These are phyloP conservation scores for Pythium biforme DNA, from an alignment of 352 stramenopile species.

Conservation along the genomic window DNA sequence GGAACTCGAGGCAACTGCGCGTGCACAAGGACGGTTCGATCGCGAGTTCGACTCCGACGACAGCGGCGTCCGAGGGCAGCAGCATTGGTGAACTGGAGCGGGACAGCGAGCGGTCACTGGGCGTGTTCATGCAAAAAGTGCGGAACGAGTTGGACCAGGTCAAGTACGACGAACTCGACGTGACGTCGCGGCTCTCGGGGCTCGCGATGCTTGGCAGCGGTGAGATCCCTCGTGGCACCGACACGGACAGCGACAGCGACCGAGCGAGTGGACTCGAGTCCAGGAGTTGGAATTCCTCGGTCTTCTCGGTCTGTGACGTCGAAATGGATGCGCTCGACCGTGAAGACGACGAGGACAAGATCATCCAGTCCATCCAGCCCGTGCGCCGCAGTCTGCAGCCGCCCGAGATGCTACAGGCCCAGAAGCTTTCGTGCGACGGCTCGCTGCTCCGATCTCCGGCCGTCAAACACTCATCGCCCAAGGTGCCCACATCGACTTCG, in stretches of 20 bases:
- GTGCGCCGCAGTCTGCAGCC: constrained; percentile 6
- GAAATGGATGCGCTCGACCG: neutral
- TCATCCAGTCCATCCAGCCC: neutral
- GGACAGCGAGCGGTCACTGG: constrained; percentile 1
- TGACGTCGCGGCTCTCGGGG: neutral
- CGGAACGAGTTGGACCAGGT: neutral
- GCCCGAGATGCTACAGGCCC: constrained; percentile 6
- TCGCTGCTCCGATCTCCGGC: neutral
- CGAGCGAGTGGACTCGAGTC: neutral
- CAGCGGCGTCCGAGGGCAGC: neutral
- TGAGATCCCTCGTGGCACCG: neutral
- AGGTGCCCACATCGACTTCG: neutral
- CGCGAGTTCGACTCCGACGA: neutral
- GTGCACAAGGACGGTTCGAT: neutral
- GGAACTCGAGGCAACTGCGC: neutral
- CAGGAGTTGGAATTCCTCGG: neutral
- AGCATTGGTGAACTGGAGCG: neutral
- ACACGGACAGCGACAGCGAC: neutral
- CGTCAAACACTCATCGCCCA: neutral
- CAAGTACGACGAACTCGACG: neutral
- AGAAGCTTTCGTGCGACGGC: neutral
- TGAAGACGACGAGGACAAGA: neutral
- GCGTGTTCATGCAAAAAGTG: neutral
- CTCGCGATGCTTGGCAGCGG: constrained; percentile 1
- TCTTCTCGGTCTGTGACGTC: neutral